A percentile compares a stretch with the other conserved stretches of the same genome.
Evolutionary conservation across 768 basidiomycete genomes (phyloP).

Genomic region (Boletus sp.): DNA sequence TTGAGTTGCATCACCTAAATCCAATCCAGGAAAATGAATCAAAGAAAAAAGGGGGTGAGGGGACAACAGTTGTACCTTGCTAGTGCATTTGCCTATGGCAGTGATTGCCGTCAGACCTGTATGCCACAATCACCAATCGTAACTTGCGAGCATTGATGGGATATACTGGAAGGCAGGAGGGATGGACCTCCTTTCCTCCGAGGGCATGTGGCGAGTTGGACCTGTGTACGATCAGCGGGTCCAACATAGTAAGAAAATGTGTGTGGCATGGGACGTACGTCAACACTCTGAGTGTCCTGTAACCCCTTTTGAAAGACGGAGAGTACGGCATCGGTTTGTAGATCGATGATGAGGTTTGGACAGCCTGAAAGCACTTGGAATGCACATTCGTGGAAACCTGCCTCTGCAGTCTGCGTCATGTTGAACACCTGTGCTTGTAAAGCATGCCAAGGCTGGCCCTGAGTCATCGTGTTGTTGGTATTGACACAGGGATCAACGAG

Average conservation of each 20-base stretch:
- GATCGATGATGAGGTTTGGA: slow-evolving; percentile 73
- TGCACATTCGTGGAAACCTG: slow-evolving; percentile 54
- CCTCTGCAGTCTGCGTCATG: slow-evolving; percentile 44
- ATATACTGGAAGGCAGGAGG: too few relatives aligned
- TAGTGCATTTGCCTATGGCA: too few relatives aligned
- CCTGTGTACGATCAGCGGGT: slow-evolving; percentile 37
- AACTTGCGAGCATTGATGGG: too few relatives aligned
- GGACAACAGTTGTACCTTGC: too few relatives aligned
- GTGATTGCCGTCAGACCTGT: too few relatives aligned
- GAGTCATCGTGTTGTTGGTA: slow-evolving; percentile 69
- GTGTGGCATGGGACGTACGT: slow-evolving; percentile 41
- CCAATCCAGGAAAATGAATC: too few relatives aligned
- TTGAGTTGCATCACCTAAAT: too few relatives aligned
- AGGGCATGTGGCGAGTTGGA: slow-evolving; percentile 71
- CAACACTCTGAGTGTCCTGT: slow-evolving; percentile 61
- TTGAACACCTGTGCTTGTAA: slow-evolving; percentile 64
- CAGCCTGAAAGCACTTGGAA: slow-evolving; percentile 71
- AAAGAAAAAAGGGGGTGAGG: too few relatives aligned
- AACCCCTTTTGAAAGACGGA: too few relatives aligned
- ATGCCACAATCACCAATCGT: too few relatives aligned
- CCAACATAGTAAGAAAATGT: not conserved
- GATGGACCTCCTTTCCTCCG: too few relatives aligned
- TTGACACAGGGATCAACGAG: too few relatives aligned
- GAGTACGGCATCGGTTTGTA: slow-evolving; percentile 71
- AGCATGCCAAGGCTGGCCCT: slow-evolving; percentile 81